Evolutionary conservation across 495 filamentous ascomycete genomes (phyloP).

Genomic region (Podospora sp.): DNA sequence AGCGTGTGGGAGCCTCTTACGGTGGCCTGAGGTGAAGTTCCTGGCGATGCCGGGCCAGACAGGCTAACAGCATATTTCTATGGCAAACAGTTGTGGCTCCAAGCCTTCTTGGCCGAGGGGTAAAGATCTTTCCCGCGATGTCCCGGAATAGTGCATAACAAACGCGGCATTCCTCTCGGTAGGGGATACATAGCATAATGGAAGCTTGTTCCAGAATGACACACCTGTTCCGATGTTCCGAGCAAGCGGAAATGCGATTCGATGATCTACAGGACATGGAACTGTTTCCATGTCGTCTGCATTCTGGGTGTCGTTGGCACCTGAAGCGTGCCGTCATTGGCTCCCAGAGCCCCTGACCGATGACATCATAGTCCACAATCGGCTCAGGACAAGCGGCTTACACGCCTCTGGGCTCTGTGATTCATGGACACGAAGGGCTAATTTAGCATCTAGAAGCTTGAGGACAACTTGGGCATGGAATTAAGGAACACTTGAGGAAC

Average conservation of each 20-base stretch:
- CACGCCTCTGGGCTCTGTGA: neutral
- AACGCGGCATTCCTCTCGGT: too few relatives aligned
- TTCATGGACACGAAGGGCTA: too few relatives aligned
- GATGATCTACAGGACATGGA: neutral
- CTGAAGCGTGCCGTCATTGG: neutral
- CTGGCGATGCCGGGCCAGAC: neutral
- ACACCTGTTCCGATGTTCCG: too few relatives aligned
- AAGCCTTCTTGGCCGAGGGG: neutral
- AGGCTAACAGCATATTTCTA: neutral
- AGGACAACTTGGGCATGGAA: too few relatives aligned
- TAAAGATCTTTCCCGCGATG: neutral
- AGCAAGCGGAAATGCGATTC: too few relatives aligned
- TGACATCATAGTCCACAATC: neutral
- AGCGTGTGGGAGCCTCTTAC: constrained; percentile 30
- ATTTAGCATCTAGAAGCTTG: too few relatives aligned
- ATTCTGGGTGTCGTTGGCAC: neutral
- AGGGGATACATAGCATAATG: too few relatives aligned
- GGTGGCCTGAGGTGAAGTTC: neutral
- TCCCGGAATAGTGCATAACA: too few relatives aligned
- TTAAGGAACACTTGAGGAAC: too few relatives aligned
- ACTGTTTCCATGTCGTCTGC: neutral
- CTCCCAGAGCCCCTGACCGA: neutral
- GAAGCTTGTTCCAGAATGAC: neutral
- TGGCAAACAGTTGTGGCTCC: neutral
- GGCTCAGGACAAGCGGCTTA: neutral